These are phyloP conservation scores for Dioscorea zingiberensis DNA, from an alignment of 106 monocot genomes.

Conservation along the genomic window DNA sequence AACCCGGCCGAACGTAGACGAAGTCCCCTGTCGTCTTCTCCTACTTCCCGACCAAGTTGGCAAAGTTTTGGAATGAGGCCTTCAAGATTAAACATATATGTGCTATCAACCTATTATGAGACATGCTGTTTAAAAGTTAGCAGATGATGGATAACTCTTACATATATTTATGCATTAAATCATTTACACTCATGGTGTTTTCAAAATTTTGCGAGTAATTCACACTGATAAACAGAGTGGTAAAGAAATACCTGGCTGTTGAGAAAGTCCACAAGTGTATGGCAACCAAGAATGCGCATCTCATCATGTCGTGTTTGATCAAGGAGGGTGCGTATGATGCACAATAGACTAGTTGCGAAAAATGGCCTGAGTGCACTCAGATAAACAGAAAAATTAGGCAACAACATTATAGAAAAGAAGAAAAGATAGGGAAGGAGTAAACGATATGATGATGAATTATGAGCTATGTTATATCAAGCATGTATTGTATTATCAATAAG, in stretches of 20 bases:
- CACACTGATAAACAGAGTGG: too few relatives aligned
- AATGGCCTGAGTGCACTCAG: constrained; percentile 56
- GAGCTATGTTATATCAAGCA: too few relatives aligned
- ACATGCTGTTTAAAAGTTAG: constrained; percentile 3
- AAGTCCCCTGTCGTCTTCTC: constrained; percentile 49
- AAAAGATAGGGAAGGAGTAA: neutral
- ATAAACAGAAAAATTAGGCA: constrained; percentile 1
- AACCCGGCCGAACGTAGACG: constrained; percentile 63
- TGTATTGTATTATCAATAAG: too few relatives aligned
- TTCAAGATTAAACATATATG: constrained; percentile 94
- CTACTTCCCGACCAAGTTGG: constrained; percentile 63
- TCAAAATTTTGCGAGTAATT: too few relatives aligned
- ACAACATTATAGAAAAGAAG: too few relatives aligned
- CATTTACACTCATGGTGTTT: too few relatives aligned
- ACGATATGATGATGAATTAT: neutral
- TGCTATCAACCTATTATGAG: constrained; percentile 60
- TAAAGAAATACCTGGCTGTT: constrained; percentile 55
- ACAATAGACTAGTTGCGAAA: constrained; percentile 65
- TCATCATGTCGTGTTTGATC: constrained; percentile 74
- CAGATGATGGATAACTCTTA: neutral
- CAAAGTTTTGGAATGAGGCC: constrained; percentile 87
- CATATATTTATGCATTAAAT: neutral
- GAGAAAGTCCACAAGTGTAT: constrained; percentile 84
- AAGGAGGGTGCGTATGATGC: constrained; percentile 58
- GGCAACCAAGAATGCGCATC: constrained; percentile 75